These are phyloP conservation scores for Closterium sp. DNA, from an alignment of 139 green algal species.

Conservation along the genomic window DNA sequence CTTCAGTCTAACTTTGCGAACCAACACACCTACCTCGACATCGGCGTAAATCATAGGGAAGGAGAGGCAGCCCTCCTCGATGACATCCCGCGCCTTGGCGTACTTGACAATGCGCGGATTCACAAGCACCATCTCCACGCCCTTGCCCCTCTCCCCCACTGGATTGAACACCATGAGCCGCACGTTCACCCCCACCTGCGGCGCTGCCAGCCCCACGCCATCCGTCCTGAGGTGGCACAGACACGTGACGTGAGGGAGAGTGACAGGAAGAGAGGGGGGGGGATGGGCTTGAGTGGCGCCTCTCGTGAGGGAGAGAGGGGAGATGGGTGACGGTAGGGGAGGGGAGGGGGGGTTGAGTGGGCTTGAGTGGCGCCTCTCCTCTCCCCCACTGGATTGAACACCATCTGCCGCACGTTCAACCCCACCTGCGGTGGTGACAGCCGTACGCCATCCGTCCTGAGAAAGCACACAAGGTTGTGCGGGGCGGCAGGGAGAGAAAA, in stretches of 20 bases:
- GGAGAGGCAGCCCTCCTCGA: slow-evolving; percentile 54
- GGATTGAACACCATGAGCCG: slow-evolving; percentile 98
- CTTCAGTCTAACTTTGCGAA: not conserved
- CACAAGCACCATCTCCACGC: slow-evolving; percentile 71
- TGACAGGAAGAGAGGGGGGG: not conserved
- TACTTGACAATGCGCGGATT: slow-evolving; percentile 80
- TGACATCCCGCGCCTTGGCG: slow-evolving; percentile 56
- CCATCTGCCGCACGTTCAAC: slow-evolving; percentile 95
- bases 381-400: slow-evolving; percentile 85
- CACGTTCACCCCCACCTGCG: slow-evolving; percentile 93
- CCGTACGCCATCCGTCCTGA: slow-evolving; percentile 91
- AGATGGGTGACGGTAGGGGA: no score
- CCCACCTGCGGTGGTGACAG: slow-evolving; percentile 92
- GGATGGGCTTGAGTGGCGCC: no score
- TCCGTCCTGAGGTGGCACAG: slow-evolving; percentile 74
- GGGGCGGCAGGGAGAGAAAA: no score
- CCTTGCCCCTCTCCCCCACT: slow-evolving; percentile 58
- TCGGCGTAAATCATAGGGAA: slow-evolving; percentile 33
- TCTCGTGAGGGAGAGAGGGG: not conserved
- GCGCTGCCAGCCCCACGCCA: slow-evolving; percentile 93
- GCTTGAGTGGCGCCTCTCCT: no score
- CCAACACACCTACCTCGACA: slow-evolving; percentile 7
- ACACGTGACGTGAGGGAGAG: no score
- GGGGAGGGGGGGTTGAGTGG: not conserved
- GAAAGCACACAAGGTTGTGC: no score